Evolutionary conservation across 2,329 filamentous ascomycete species (phyloP), one percentile per base, ranked within the genome.

Genomic region (Diaporthe destruens): DNA sequence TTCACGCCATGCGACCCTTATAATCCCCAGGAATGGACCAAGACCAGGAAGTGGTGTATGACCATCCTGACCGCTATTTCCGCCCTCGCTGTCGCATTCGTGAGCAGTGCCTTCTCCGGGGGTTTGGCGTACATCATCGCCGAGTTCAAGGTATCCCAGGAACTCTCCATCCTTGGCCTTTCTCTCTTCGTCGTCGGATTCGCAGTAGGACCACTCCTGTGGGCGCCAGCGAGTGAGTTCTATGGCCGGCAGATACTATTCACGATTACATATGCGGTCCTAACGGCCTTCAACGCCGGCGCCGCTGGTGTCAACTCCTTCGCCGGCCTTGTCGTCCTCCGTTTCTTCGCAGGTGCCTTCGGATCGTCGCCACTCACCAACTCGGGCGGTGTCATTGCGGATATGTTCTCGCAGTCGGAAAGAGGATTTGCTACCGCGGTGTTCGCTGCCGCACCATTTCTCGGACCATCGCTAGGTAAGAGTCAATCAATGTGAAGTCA

Each of bases 21-120:
- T 75, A 92, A 94, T 80, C 91, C 92, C 0, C 87, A 92, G 85
- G 83, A 84, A 63, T 93, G 90, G 76, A 81, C 86, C 12, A 73
- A 78, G 2, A 71, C 78, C 36, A 88, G 87, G 80, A 94, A 94
- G 82, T 94, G 92, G 92, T 79, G 80, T 39, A 88, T 92, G 75
- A 92, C 91, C 1, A 78, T 88, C 68, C 79, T 92, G 53, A 88
- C 92, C 71, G 91, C 92, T 16, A 77, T 92, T 36, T 89, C 92
- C 18, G 92, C 91, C 1, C 85, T 95, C 55, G 91, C 87, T 36
- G 91, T 94, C 39, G 85, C 93, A 3, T 92, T 95, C 76, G 89
- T 90, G 69, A 93, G 91, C 23, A 92, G 90, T 1, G 92, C 92
- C 42, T 93, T 90, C 80, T 89, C 88, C 5, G 89, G 89, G 16